Evolutionary conservation across 768 basidiomycete genomes (phyloP), one percentile per base, ranked within the genome.

Genomic region (Saitozyma sp.): DNA sequence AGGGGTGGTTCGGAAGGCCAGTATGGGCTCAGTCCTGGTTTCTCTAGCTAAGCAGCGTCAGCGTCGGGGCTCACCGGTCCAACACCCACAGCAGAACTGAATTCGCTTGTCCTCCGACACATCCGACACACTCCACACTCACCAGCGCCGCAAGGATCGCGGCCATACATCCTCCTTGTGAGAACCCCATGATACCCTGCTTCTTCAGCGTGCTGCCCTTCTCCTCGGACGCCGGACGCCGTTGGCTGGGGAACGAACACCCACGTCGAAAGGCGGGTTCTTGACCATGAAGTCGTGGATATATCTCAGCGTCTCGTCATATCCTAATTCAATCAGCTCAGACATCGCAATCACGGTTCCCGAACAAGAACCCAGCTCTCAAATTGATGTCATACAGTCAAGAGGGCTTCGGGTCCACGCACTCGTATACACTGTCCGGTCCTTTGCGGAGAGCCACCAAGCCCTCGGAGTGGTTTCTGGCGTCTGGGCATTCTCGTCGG

Each of bases 101-200:
- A 52, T 16, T 13, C 51, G 13, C 11, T 52, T 16, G 51, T 29
- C 20, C 37, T 16, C 20, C 29, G 29, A 29, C 29, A 29, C 29
- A 29, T 29, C 29, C 29, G 29, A 29, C 29, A 29, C 29, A 29
- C 29, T 29, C 29, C 29, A 5, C 10, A 65, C 74, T 57, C 50
- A 77, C 76, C 53, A 79, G 43, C 17, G 74, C 74, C 48, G 69
- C 62, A 16, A 79, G 50, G n/a, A 76, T 46, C 0, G 76, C 74
- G 8, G 76, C 74, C 78, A 79, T 77, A 55, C 74, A 73, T 40
- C 68, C 78, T n/a, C 78, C 78, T 62, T 79, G 78, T 3, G 74
- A 76, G 63, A 79, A 79, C 1, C 78, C 78, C 68, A 79, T 74
- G 11, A 77, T 66, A 39, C 76, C 76, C 75, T 77, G 45, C 53